phyloP scores from a whole-genome alignment of 129 eudicot species.

The Heracleum sosnowskyi region DNA sequence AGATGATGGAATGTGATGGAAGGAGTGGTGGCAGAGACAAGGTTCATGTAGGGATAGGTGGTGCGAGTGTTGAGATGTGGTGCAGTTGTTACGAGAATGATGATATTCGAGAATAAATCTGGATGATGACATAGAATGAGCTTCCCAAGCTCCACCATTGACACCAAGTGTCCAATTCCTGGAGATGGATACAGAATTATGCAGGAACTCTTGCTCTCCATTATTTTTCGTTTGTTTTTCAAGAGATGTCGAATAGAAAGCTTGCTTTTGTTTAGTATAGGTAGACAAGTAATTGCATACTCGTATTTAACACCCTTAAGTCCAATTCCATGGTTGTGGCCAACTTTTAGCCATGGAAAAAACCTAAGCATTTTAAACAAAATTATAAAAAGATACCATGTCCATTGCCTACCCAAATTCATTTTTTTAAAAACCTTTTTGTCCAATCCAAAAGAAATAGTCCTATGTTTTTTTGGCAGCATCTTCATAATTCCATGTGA shows the following conservation, averaged over 20 bases:
- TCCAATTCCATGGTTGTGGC: too few relatives aligned
- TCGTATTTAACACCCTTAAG: too few relatives aligned
- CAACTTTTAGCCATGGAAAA: too few relatives aligned
- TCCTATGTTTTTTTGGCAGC: too few relatives aligned
- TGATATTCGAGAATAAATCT: conserved; percentile 13
- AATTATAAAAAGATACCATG: too few relatives aligned
- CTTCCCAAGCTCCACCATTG: conserved; percentile 31
- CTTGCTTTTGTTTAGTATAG: neutral
- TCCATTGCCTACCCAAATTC: too few relatives aligned
- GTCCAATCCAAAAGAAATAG: too few relatives aligned
- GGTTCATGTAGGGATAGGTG: conserved; percentile 17
- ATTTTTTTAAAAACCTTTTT: too few relatives aligned
- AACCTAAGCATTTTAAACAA: too few relatives aligned
- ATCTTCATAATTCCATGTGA: neutral
- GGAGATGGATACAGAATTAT: conserved; percentile 11
- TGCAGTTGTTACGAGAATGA: conserved; percentile 11
- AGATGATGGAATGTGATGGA: conserved; percentile 32
- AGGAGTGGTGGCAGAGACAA: conserved; percentile 23
- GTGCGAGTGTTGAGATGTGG: conserved; percentile 17
- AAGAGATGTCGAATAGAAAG: neutral
- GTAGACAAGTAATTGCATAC: too few relatives aligned
- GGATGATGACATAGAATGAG: conserved; percentile 7
- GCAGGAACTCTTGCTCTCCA: neutral
- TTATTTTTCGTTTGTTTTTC: neutral
- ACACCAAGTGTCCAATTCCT: conserved; percentile 23